Evolutionary conservation across 805 yeast genomes (phyloP), one percentile per base, ranked within the genome.

Genomic region (Cephaloascus fragrans): DNA sequence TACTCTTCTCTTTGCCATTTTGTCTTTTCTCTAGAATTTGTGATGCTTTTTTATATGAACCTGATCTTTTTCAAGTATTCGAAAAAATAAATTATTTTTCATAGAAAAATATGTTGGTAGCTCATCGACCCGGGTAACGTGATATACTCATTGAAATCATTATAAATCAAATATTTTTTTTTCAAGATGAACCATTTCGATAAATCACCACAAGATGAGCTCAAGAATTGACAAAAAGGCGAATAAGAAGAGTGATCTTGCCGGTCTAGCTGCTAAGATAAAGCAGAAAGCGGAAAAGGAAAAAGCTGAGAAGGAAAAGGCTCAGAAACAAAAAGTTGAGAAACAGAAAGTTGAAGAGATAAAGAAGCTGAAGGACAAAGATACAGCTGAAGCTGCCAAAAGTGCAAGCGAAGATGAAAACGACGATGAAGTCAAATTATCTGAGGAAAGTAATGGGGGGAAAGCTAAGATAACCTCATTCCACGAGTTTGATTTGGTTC

Each of bases 401-500:
- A 37, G 48, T 48, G 3, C 49, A 47, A 28, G 46, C 47, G 19
- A 23, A 38, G 32, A 37, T n/a, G 26, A 18, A 35, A 32, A 41
- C 42, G 35, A 47, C 33, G 41, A 47, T 26, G 41, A 41, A 37
- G 34, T 37, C 18, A 39, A 37, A 20, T 39, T 29, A 10, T 40
- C 26, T 17, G 41, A 44, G 17, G 46, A 45, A n/a, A 41, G 41
- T 26, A 34, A 48, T 29, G n/a, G 49, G 46, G 8, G 48, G 43
- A 38, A 44, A 48, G 3, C n/a, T n/a, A n/a, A n/a, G n/a, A n/a
- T 67, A 42, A 49, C 49, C 18, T 53, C 74, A 1, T 83, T 83
- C 48, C 47, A 56, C 14, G 80, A 80, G 26, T 62, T 84, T 39
- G 75, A 82, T 14, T 61, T 86, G 37, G 80, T 84, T 34, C 86